These are phyloP conservation scores for Santalum album DNA, from an alignment of 164 flowering plant genomes.

Conservation along the genomic window DNA sequence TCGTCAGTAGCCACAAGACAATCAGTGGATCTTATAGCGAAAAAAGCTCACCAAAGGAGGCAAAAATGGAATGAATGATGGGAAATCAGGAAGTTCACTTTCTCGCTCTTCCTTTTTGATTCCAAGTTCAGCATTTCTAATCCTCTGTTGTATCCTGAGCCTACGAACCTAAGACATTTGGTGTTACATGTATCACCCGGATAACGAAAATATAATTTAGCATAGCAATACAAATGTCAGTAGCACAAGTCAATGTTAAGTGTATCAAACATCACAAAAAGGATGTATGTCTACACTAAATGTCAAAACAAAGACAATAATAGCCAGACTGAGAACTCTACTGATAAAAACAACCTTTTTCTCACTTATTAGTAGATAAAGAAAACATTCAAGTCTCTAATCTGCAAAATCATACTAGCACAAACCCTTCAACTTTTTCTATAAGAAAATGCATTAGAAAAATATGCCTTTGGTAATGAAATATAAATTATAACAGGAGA, in stretches of 20 bases:
- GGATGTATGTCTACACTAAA: no score
- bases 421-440: no score
- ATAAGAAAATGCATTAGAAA: no score
- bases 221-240: not conserved
- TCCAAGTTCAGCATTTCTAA: slow-evolving; percentile 74
- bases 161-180: slow-evolving; percentile 60
- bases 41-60: slow-evolving; percentile 74
- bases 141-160: slow-evolving; percentile 86
- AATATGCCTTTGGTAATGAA: no score
- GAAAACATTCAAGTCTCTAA: not conserved
- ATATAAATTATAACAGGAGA: no score
- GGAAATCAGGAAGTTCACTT: slow-evolving; percentile 79
- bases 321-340: not conserved
- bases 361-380: not conserved
- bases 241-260: not conserved
- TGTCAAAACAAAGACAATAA: not conserved
- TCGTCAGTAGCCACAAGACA: not conserved
- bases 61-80: slow-evolving; percentile 94
- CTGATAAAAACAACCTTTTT: not conserved
- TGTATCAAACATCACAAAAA: not conserved
- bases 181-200: not conserved
- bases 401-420: no score
- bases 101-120: slow-evolving; percentile 50
- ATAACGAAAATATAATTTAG: not conserved
- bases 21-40: not conserved